Percentiles rank a stretch among this genome's conserved stretches.
These are phyloP conservation scores for Cornus florida DNA, from an alignment of 148 eudicot species.

Conservation along the genomic window DNA sequence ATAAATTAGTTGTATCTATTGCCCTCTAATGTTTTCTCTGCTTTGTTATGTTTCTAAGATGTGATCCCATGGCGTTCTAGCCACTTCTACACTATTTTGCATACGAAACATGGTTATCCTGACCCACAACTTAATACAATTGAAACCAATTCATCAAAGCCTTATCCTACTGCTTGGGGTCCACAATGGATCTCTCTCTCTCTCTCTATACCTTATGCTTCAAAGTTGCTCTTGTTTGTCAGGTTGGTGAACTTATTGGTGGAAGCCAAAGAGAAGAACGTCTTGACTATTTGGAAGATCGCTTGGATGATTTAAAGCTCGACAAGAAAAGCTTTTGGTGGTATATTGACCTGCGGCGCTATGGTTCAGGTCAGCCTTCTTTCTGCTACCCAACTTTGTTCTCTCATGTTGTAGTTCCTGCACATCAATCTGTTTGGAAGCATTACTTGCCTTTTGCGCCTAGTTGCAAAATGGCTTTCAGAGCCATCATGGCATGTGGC, in stretches of 20 bases:
- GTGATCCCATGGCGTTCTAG: not conserved
- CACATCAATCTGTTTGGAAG: not conserved
- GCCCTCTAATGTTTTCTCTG: not conserved
- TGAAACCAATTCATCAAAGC: not conserved
- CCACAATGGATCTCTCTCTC: not conserved
- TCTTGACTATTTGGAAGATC: conserved; percentile 69
- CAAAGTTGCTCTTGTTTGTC: conserved; percentile 13
- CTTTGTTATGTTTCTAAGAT: not conserved
- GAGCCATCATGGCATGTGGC: not conserved
- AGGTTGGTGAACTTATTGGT: conserved; percentile 98
- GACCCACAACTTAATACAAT: not conserved
- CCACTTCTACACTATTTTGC: not conserved
- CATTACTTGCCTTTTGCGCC: not conserved
- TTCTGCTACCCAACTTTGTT: not conserved
- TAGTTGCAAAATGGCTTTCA: not conserved
- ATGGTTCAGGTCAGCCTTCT: conserved; percentile 77
- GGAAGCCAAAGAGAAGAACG: conserved; percentile 99
- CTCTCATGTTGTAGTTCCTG: conserved; percentile 5
- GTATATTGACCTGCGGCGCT: conserved; percentile 98
- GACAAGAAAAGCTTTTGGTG: conserved; percentile 94
- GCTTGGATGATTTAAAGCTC: conserved; percentile 80
- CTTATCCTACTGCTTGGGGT: not conserved
- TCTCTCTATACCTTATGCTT: not conserved
- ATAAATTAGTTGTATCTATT: no score
- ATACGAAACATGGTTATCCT: not conserved